phyloP scores from a whole-genome alignment of 768 basidiomycete species.

The Amanita thiersii region DNA sequence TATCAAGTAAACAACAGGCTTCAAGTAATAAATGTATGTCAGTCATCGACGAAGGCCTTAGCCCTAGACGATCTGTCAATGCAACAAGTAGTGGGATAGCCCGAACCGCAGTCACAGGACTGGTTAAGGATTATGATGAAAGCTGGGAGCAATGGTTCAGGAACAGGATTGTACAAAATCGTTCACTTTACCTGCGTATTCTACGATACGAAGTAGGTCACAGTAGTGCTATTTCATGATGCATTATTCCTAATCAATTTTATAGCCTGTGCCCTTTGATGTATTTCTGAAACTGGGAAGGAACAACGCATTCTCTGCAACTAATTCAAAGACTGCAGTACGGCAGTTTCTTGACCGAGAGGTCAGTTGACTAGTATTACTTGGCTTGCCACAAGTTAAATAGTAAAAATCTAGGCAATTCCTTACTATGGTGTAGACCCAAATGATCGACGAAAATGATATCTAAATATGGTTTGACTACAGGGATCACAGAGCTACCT shows the following conservation, averaged over 20 bases:
- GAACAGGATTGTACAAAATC: conserved; percentile 34
- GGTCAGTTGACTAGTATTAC: conserved; percentile 23
- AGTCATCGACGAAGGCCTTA: too few species aligned
- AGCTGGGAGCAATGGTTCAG: conserved; percentile 35
- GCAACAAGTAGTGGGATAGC: conserved; percentile 12
- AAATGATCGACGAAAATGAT: conserved; percentile 16
- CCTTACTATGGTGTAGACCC: conserved; percentile 39
- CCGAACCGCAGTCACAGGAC: conserved; percentile 12
- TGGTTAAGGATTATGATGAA: conserved; percentile 22
- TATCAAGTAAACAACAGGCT: too few species aligned
- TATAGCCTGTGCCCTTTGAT: conserved; percentile 52
- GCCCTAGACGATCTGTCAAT: too few species aligned
- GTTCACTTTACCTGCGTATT: conserved; percentile 43
- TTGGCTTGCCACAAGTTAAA: background rate
- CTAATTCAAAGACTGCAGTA: conserved; percentile 30
- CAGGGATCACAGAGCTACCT: conserved; percentile 42
- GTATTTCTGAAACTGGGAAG: conserved; percentile 37
- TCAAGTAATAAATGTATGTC: too few species aligned
- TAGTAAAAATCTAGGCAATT: conserved; percentile 32
- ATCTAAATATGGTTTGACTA: conserved; percentile 8
- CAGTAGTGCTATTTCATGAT: background rate
- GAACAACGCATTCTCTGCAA: conserved; percentile 18
- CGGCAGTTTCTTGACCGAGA: conserved; percentile 48
- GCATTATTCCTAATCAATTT: background rate
- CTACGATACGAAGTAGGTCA: conserved; percentile 55